These are phyloP conservation scores for Lathyrus tuberosus DNA, from an alignment of 306 rosid species.

Conservation along the genomic window DNA sequence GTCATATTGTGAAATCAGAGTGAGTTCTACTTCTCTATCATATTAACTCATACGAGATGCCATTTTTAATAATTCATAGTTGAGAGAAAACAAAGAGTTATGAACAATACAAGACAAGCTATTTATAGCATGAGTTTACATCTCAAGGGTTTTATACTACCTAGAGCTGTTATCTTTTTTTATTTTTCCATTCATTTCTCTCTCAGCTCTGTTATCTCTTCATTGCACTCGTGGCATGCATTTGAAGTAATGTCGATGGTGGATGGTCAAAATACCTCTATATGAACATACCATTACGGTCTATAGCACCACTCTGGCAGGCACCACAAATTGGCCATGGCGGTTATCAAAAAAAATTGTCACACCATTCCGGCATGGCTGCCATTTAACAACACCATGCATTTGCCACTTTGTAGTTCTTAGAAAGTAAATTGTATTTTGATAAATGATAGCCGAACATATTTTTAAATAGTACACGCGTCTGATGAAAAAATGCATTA, in stretches of 20 bases:
- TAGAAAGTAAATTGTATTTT: not conserved
- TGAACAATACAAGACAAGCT: not conserved
- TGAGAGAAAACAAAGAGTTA: not conserved
- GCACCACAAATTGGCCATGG: not conserved
- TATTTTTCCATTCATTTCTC: not conserved
- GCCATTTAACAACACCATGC: not conserved
- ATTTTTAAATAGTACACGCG: slow-evolving; percentile 24
- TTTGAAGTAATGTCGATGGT: not conserved
- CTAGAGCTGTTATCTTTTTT: not conserved
- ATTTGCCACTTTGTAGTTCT: slow-evolving; percentile 2
- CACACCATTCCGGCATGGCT: not conserved
- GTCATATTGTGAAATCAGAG: slow-evolving; percentile 84
- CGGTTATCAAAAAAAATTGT: not conserved
- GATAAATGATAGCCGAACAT: not conserved
- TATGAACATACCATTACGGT: not conserved
- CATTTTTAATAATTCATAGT: not conserved
- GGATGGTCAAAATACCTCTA: not conserved
- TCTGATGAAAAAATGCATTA: slow-evolving; percentile 14
- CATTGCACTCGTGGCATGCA: not conserved
- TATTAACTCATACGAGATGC: not conserved
- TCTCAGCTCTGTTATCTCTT: not conserved
- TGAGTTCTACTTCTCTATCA: slow-evolving; percentile 46
- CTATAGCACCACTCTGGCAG: not conserved
- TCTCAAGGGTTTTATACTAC: not conserved
- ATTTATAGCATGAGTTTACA: not conserved